Conservation (phyloP, 2,329 filamentous ascomycete genomes). For the Dendryphion nanum region DNA sequence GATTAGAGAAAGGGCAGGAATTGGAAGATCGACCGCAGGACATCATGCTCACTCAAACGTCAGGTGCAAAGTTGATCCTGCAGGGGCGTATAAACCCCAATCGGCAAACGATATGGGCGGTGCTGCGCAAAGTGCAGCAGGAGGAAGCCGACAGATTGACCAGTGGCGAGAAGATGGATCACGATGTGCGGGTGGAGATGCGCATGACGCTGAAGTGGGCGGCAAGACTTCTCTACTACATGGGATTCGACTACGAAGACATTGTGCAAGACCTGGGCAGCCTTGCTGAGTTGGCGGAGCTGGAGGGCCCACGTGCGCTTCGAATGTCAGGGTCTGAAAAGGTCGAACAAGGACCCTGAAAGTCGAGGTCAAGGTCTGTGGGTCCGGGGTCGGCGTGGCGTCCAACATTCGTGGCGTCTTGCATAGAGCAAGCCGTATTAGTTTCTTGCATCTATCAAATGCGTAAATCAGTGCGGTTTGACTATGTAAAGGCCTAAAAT, state of each 20-base stretch:
- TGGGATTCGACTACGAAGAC: constrained; percentile 34
- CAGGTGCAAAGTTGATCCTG: constrained; percentile 26
- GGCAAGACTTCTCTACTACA: constrained; percentile 25
- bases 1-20: constrained; percentile 21
- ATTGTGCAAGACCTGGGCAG: constrained; percentile 29
- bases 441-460: too few relatives aligned
- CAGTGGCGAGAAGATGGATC: constrained; percentile 12
- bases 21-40: constrained; percentile 23
- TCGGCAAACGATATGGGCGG: constrained; percentile 31
- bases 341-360: too few relatives aligned
- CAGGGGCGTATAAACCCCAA: constrained; percentile 30
- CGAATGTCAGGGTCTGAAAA: too few relatives aligned
- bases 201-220: constrained; percentile 32
- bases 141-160: constrained; percentile 23
- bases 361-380: too few relatives aligned
- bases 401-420: too few relatives aligned
- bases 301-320: constrained; percentile 22
- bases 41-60: constrained; percentile 27
- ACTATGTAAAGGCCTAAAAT: too few relatives aligned
- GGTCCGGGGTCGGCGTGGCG: too few relatives aligned
- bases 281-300: constrained; percentile 28
- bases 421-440: too few relatives aligned
- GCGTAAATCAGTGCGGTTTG: too few relatives aligned
- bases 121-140: constrained; percentile 32
- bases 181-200: constrained; percentile 16